These are phyloP conservation scores for Aspergillus aculeatus DNA, from an alignment of 2,329 filamentous ascomycete genomes.

Conservation along the genomic window DNA sequence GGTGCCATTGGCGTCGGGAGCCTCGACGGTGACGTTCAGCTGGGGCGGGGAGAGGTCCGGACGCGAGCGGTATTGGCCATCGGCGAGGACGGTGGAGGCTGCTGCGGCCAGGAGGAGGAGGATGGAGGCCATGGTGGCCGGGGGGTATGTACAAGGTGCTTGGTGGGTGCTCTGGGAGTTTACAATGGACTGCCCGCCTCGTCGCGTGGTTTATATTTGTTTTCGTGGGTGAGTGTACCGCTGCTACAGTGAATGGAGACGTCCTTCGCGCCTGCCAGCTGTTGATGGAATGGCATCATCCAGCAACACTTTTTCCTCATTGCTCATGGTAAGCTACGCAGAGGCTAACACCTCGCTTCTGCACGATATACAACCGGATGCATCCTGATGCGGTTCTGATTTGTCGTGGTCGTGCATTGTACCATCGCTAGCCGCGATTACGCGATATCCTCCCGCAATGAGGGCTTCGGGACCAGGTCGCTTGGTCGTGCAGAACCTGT, in stretches of 20 bases:
- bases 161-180: too few relatives aligned
- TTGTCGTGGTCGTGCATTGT: background rate
- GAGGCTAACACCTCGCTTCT: background rate
- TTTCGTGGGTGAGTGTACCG: background rate
- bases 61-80: constrained; percentile 51
- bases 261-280: background rate
- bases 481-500: background rate
- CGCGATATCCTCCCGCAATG: constrained; percentile 1
- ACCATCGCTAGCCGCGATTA: background rate
- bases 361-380: background rate
- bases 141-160: background rate
- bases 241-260: background rate
- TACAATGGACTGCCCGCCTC: background rate
- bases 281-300: background rate
- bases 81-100: constrained; percentile 9
- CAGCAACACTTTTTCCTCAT: background rate
- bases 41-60: constrained; percentile 49
- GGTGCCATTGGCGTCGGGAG: constrained; percentile 32
- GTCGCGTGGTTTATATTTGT: background rate
- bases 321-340: background rate
- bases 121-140: background rate
- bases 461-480: background rate
- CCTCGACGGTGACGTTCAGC: constrained; percentile 42
- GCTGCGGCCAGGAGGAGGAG: constrained; percentile 28
- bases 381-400: background rate